These are phyloP conservation scores for Neofusicoccum sp. DNA, from an alignment of 2,329 filamentous ascomycete species.

Conservation along the genomic window DNA sequence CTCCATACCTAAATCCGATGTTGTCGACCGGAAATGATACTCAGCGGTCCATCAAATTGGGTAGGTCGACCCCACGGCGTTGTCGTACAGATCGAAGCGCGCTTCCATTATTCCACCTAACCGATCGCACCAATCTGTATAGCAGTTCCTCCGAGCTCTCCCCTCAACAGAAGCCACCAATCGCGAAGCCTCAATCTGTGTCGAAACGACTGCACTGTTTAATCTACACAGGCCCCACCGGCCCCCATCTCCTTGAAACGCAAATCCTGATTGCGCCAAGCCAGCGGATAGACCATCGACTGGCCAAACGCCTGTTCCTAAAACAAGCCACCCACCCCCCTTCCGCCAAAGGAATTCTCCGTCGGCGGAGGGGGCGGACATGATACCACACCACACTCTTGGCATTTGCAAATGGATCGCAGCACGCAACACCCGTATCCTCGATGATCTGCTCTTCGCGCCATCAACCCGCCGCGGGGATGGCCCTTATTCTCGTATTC, in stretches of 20 bases:
- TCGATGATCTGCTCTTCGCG: neutral
- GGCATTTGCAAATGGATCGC: neutral
- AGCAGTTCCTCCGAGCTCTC: neutral
- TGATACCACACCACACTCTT: constrained; percentile 1
- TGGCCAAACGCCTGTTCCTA: neutral
- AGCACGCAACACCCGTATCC: neutral
- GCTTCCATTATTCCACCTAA: too few relatives aligned
- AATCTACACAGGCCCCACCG: neutral
- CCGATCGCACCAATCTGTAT: too few relatives aligned
- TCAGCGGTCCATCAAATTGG: too few relatives aligned
- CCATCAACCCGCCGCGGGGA: neutral
- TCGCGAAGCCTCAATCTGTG: neutral
- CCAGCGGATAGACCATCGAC: neutral
- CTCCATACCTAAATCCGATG: too few relatives aligned
- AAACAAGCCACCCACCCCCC: neutral
- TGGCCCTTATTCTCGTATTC: neutral
- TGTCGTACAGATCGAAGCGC: too few relatives aligned
- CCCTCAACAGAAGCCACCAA: neutral
- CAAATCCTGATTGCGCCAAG: constrained; percentile 1
- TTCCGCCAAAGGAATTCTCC: neutral
- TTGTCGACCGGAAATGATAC: too few relatives aligned
- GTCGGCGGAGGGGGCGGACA: neutral
- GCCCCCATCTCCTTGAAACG: constrained; percentile 4
- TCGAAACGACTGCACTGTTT: neutral
- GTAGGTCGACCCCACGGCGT: too few relatives aligned